Percentiles rank a stretch among this genome's conserved stretches.
Evolutionary conservation across 73 alveolate species (phyloP).

Genomic region (Tetrahymena borealis): DNA sequence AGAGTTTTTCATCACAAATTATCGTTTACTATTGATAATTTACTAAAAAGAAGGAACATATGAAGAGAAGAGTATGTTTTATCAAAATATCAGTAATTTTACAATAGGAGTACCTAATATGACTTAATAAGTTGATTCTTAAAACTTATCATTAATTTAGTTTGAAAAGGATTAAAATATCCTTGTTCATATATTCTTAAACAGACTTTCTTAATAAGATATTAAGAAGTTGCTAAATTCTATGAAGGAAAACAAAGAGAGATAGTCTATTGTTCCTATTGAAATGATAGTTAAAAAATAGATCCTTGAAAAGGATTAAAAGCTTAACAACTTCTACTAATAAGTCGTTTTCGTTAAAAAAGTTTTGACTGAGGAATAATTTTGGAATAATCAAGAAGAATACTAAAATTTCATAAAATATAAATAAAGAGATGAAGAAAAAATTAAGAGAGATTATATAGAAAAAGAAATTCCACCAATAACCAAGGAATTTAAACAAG

Average conservation of each 20-base stretch:
- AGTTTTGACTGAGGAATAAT: neutral
- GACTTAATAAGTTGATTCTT: neutral
- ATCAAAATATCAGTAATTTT: neutral
- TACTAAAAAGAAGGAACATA: neutral
- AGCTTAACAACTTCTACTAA: neutral
- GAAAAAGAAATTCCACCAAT: neutral
- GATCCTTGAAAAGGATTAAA: neutral
- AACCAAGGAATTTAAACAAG: neutral
- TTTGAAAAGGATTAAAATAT: neutral
- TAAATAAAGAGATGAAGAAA: neutral
- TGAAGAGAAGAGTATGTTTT: neutral
- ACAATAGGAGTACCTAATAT: neutral
- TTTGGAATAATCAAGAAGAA: neutral
- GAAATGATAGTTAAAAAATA: neutral
- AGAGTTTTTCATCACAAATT: neutral
- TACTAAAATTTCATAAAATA: neutral
- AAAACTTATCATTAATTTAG: neutral
- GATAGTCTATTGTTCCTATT: neutral
- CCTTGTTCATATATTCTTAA: neutral
- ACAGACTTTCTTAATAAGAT: neutral
- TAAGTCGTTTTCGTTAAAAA: neutral
- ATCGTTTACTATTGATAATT: neutral
- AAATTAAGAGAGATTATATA: neutral
- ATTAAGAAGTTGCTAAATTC: neutral
- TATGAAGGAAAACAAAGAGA: neutral